Conservation (phyloP, 768 basidiomycete genomes). For the Terana coerulea region DNA sequence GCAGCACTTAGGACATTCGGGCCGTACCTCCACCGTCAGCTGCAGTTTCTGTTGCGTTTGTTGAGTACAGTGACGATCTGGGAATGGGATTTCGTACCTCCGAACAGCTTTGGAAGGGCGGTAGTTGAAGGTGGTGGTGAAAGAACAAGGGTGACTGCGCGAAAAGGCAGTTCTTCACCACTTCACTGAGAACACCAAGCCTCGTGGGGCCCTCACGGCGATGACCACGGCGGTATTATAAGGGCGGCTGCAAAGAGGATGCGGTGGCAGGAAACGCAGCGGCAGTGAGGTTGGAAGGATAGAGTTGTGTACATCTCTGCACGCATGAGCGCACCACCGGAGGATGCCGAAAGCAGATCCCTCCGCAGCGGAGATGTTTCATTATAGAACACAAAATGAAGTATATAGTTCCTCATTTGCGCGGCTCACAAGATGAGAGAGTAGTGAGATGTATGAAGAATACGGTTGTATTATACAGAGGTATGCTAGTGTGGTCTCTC, state of each 20-base stretch:
- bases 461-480: neutral
- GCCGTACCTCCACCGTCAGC: conserved; percentile 9
- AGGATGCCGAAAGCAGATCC: no score
- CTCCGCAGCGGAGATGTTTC: no score
- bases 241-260: no score
- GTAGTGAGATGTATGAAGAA: neutral
- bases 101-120: no score
- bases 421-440: no score
- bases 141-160: conserved; percentile 4
- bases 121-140: conserved; percentile 6
- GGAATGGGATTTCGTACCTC: neutral
- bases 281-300: no score
- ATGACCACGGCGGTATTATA: no score
- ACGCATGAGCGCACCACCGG: no score
- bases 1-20: neutral
- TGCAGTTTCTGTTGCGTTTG: neutral
- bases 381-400: no score
- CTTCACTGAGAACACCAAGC: neutral
- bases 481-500: neutral
- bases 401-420: no score
- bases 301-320: no score
- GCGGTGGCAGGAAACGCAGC: no score
- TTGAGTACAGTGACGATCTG: neutral
- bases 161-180: neutral
- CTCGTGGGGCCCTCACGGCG: conserved; percentile 7